Evolutionary conservation across 768 basidiomycete genomes (phyloP), one percentile per base, ranked within the genome.

Genomic region (Filobasidium floriforme): DNA sequence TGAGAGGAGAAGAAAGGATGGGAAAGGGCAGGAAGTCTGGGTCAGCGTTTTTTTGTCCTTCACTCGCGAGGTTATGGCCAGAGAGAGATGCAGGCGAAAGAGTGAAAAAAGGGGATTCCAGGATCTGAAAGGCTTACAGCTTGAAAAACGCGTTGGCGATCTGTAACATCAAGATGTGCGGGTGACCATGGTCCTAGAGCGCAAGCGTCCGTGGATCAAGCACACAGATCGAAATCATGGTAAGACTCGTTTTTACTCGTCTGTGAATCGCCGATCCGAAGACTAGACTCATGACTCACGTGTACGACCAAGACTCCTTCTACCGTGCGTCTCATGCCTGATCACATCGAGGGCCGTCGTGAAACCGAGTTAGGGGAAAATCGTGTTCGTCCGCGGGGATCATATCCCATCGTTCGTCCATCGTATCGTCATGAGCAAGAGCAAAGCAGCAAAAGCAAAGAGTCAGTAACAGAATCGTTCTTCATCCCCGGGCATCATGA

Each of bases 131-230:
- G 43, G 28, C 64, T 43, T 65, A 92, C 91, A 99, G 86, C 79
- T 98, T 97, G 84, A 97, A 98, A 80, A 98, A 99, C 18, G 92
- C 92, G 77, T 96, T 97, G 24, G 93, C 96, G 75, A 99, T 96
- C 76, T 98, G 96, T 6, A 97, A 84, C 88, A 98, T 92, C 70
- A 99, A 85, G 68, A 98, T 91, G 74, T 99, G 94, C 0, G 94
- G 93, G 74, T 94, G 91, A 0, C 93, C 94, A 72, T 97, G 93
- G 76, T 97, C 92, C 79, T 96, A 90, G 6, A 92, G 63, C 70
- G 60, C 24, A 26, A 22, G 55, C 6, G 29, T 52, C 26, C n/a
- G n/a, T n/a, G n/a, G n/a, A n/a, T n/a, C n/a, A n/a, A n/a, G n/a
- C n/a, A n/a, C n/a, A n/a, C n/a, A n/a, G n/a, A n/a, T n/a, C n/a